These are phyloP conservation scores for Hippophae rhamnoides DNA, from an alignment of 306 rosid genomes.

Conservation along the genomic window DNA sequence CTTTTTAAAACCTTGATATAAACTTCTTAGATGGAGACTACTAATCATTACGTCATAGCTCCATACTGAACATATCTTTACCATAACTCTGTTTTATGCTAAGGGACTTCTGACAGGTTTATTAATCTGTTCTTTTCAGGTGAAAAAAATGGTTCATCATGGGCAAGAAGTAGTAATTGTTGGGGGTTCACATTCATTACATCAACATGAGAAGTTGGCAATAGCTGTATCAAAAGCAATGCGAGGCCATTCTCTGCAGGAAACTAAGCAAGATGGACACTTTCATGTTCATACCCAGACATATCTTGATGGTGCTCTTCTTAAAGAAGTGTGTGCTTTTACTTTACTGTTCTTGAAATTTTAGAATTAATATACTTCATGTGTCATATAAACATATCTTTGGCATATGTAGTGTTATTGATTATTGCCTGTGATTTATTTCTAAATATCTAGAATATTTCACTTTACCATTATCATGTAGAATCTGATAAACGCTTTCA, in stretches of 20 bases:
- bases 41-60: too few relatives aligned
- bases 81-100: too few relatives aligned
- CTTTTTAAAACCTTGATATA: too few relatives aligned
- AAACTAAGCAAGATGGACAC: conserved; percentile 89
- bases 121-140: conserved; percentile 37
- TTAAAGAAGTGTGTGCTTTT: conserved; percentile 77
- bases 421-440: conserved; percentile 12
- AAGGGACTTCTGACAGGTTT: conserved; percentile 2
- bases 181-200: conserved; percentile 77
- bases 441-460: conserved; percentile 11
- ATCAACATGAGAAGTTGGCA: conserved; percentile 91
- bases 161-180: conserved; percentile 81
- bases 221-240: conserved; percentile 93
- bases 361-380: not conserved
- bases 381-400: not conserved
- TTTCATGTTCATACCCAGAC: conserved; percentile 93
- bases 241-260: conserved; percentile 97
- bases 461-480: conserved; percentile 6
- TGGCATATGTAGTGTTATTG: too few relatives aligned
- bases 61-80: too few relatives aligned
- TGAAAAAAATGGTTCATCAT: conserved; percentile 76
- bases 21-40: too few relatives aligned
- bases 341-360: conserved; percentile 10
- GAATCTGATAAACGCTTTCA: not conserved
- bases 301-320: conserved; percentile 85